Conservation (phyloP, 148 eudicot genomes). For the Polygonum aviculare region DNA sequence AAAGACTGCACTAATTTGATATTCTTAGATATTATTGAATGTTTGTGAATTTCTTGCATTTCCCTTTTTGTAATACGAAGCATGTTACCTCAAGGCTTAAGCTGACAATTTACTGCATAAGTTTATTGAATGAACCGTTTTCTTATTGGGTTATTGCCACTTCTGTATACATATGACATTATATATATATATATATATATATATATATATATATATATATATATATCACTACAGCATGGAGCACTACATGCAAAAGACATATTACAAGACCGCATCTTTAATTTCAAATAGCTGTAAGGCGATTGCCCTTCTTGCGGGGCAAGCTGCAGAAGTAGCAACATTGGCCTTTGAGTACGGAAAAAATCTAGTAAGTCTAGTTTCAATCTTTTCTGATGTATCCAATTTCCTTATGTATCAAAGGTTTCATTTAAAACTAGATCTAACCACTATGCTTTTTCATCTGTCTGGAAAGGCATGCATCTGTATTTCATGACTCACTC, state of each 20-base stretch:
- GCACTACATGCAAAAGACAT: slow-evolving; percentile 86
- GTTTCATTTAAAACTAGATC: neutral
- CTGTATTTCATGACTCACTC: neutral
- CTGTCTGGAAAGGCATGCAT: neutral
- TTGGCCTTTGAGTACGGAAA: slow-evolving; percentile 87
- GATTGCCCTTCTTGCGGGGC: slow-evolving; percentile 90
- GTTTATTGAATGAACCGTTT: neutral
- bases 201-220: neutral
- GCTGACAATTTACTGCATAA: neutral
- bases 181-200: neutral
- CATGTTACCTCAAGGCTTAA: neutral
- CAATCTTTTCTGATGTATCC: neutral
- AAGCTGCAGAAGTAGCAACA: slow-evolving; percentile 72
- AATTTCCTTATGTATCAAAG: neutral
- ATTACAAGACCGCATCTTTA: slow-evolving; percentile 86
- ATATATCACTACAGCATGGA: slow-evolving; percentile 56
- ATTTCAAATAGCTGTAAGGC: slow-evolving; percentile 97
- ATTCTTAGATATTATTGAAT: neutral
- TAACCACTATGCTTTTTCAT: neutral
- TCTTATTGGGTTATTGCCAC: neutral
- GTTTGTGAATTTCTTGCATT: neutral
- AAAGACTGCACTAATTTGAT: neutral
- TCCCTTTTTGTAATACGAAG: neutral
- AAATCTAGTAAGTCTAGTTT: slow-evolving; percentile 56
- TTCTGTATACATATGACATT: neutral